Base-by-base conservation (phyloP, 2,329 filamentous ascomycete genomes). In the Trichophyton schoenleinii region DNA sequence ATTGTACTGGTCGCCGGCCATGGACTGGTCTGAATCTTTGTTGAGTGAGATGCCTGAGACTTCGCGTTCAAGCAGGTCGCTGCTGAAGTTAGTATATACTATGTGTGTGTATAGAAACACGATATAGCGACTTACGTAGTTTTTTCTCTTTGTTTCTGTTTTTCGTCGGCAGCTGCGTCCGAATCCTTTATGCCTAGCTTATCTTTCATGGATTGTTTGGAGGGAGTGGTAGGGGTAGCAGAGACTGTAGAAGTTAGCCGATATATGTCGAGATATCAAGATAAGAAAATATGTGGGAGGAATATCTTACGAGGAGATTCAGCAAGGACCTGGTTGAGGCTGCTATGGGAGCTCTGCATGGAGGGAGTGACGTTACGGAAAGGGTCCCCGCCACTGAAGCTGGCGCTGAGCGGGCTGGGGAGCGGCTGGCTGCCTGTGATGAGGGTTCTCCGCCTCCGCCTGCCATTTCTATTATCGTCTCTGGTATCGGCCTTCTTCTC, bases 371-470 rank as follows among this genome's bases (percentile, higher is more conserved):
- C 78, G 71, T 81, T 82, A 65, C 80, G 80, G 62, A 79, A 73
- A 61, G 91, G 79, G 69, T 94, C 91, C 68, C 82, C 79, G 66
- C 89, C 85, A 72, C 86, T 91, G 76, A 97, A 99, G 71, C 82
- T 91, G 60, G 91, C 87, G 74, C 96, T 96, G 65, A 99, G 83
- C 6, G 94, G 94, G 70, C 91, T 96, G 3, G 94, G 94, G 65
- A 99, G 80, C 62, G 94, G 94, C 75, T 99, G 94, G 71, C 91
- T 96, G 72, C 94, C 94, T 1, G 94, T 97, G 72, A 99, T 97
- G 63, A 99, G 82, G 1, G 94, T 99, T 70, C 94, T 83, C 73
- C 94, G 83, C 74, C 94, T 84, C 74, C 94, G 83, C 64, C 94
- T 84, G 59, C 94, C 92, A 74, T 96, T 97, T 66, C 91, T 83